Evolutionary conservation across 192 early-diverging fungal species (phyloP), one percentile per base, ranked within the genome.

Genomic region (Podochytrium sp.): DNA sequence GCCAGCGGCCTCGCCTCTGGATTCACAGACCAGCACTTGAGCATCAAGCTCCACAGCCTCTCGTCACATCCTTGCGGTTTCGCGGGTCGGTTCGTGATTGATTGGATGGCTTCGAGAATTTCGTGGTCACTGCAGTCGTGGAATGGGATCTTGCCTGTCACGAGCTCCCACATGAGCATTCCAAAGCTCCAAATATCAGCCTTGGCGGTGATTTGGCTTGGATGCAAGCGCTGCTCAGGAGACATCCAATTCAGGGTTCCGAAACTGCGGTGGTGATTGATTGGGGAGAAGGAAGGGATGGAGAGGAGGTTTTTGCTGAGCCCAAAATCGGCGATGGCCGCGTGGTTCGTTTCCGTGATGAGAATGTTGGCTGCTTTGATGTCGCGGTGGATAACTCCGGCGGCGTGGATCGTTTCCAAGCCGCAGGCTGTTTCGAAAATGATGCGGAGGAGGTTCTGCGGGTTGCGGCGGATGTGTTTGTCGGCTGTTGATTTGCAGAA

Each of bases 271-370:
- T 4, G 30, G 16, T 34, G 39, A 40, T 12, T 20, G 39, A 57
- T 3, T 3, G 10, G 18, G 23, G 25, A 3, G 23, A 3, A 12
- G 18, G 41, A 4, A 27, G 25, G 3, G 3, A 7, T 3, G 2
- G 56, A 60, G 33, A 72, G 40, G 18, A 39, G 7, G 25, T 60
- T 72, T 58, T 43, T 58, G 34, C 42, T 30, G 25, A 72, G 32
- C 33, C 95, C 95, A 84, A 97, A 97, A 73, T 97, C 95, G 0
- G 95, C 90, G 39, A 97, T 79, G 68, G 96, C 96, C 2, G 93
- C 92, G 78, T 94, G 90, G 2, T 93, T 94, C 32, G 86, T 91
- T 71, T 95, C 95, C 16, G 95, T 97, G 0, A 92, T 93, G 47
- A 97, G 74, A 62, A 97, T 92, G 76, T 97, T 97, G 67, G 92